phyloP scores from a whole-genome alignment of 192 early-diverging fungal genomes.

The Entophlyctis luteolus region DNA sequence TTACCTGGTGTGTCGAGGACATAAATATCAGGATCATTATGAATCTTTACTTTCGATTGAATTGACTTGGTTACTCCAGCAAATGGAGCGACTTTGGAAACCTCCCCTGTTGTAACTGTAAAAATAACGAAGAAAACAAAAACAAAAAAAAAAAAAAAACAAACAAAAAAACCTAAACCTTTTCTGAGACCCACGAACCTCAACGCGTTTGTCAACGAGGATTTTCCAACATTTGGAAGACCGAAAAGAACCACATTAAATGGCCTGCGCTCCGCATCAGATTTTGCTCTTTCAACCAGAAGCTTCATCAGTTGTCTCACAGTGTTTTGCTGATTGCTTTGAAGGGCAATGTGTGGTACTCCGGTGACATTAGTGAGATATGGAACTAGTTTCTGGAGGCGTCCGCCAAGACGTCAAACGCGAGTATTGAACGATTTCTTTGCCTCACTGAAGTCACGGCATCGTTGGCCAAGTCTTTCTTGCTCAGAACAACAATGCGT shows the following conservation, averaged over 20 bases:
- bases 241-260: constrained; percentile 81
- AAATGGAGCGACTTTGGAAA: constrained; percentile 73
- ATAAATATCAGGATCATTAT: constrained; percentile 86
- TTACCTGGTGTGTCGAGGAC: constrained; percentile 80
- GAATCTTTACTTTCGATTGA: constrained; percentile 72
- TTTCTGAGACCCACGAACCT: constrained; percentile 70
- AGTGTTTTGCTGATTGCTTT: constrained; percentile 28
- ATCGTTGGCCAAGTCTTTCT: constrained; percentile 78
- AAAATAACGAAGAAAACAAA: too few species aligned
- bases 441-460: constrained; percentile 34
- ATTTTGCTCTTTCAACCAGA: constrained; percentile 47
- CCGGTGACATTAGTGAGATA: too few species aligned
- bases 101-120: too few species aligned
- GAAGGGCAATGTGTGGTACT: constrained; percentile 63
- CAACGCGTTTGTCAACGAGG: constrained; percentile 84
- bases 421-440: neutral
- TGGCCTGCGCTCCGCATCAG: neutral
- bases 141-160: too few species aligned
- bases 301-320: constrained; percentile 66
- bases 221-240: constrained; percentile 97
- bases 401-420: neutral
- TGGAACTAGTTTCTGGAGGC: too few species aligned
- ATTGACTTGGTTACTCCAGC: constrained; percentile 84
- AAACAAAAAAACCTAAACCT: constrained; percentile 36
- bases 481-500: constrained; percentile 88